Conservation (phyloP, 139 green algal species). For the Picochlorum sp. region DNA sequence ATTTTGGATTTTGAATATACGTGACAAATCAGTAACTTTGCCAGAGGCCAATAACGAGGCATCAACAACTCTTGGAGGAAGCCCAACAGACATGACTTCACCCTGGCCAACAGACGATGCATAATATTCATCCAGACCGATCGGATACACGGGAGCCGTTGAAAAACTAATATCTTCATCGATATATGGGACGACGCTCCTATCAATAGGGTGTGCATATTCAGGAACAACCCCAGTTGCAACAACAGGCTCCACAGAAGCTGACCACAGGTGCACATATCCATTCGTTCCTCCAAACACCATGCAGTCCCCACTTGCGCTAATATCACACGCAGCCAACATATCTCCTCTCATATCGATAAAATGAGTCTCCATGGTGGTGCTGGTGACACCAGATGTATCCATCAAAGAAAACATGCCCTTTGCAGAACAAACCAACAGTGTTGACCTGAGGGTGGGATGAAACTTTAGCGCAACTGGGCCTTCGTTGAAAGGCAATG, state of each 20-base stretch:
- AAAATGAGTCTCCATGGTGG: conserved; percentile 6
- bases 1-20: conserved; percentile 73
- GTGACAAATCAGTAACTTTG: conserved; percentile 67
- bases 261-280: conserved; percentile 73
- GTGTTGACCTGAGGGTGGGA: conserved; percentile 46
- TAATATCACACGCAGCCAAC: conserved; percentile 34
- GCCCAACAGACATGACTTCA: conserved; percentile 32
- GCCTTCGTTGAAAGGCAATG: conserved; percentile 40
- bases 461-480: conserved; percentile 55
- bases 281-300: conserved; percentile 64
- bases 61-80: conserved; percentile 35
- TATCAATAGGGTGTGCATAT: background rate
- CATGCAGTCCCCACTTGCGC: conserved; percentile 51
- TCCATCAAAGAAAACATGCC: conserved; percentile 61
- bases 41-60: conserved; percentile 41
- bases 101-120: conserved; percentile 41
- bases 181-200: background rate
- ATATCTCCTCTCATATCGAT: conserved; percentile 51
- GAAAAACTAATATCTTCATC: conserved; percentile 13
- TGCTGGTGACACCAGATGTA: background rate
- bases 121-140: conserved; percentile 11
- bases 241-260: conserved; percentile 7
- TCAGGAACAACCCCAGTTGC: conserved; percentile 5
- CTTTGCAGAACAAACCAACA: conserved; percentile 48
- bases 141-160: background rate